Percentiles rank a stretch among this genome's conserved stretches.
Evolutionary conservation across 768 basidiomycete genomes (phyloP).

Genomic region (Mycena olivaceomarginata): DNA sequence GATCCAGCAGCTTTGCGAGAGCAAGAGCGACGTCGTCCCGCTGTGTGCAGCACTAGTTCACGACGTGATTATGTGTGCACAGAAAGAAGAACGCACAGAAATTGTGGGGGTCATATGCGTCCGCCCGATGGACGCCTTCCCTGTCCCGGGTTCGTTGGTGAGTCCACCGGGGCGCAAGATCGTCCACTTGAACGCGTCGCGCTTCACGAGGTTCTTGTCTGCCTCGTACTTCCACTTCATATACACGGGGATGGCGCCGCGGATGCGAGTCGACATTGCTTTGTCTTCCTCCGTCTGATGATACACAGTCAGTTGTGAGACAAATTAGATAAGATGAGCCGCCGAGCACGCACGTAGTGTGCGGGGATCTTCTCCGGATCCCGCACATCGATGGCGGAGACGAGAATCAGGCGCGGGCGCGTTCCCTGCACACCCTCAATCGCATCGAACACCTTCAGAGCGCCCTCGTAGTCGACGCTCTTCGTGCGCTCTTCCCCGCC

Average conservation of each 20-base stretch:
- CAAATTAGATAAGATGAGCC: not conserved
- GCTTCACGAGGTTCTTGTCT: constrained; percentile 66
- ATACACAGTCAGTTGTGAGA: not conserved
- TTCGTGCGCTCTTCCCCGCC: constrained; percentile 73
- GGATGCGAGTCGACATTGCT: constrained; percentile 60
- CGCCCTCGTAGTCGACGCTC: constrained; percentile 77
- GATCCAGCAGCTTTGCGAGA: constrained; percentile 68
- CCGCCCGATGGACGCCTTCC: constrained; percentile 70
- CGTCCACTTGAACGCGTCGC: constrained; percentile 78
- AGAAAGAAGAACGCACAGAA: constrained; percentile 60
- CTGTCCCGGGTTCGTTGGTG: constrained; percentile 69
- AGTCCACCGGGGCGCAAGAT: constrained; percentile 81
- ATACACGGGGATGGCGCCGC: constrained; percentile 66
- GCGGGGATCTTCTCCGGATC: constrained; percentile 68
- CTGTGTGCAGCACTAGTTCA: constrained; percentile 51
- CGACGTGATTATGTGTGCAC: not conserved
- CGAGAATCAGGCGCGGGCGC: constrained; percentile 74
- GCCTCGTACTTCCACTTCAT: constrained; percentile 72
- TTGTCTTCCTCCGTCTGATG: constrained; percentile 69
- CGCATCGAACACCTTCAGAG: constrained; percentile 82
- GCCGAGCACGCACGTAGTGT: constrained; percentile 66
- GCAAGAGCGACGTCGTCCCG: constrained; percentile 75
- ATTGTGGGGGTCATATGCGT: constrained; percentile 69
- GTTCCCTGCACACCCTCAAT: constrained; percentile 69
- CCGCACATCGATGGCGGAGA: constrained; percentile 76